Conservation (phyloP, 2,329 filamentous ascomycete genomes). For the Trichoderma brevicompactum region DNA sequence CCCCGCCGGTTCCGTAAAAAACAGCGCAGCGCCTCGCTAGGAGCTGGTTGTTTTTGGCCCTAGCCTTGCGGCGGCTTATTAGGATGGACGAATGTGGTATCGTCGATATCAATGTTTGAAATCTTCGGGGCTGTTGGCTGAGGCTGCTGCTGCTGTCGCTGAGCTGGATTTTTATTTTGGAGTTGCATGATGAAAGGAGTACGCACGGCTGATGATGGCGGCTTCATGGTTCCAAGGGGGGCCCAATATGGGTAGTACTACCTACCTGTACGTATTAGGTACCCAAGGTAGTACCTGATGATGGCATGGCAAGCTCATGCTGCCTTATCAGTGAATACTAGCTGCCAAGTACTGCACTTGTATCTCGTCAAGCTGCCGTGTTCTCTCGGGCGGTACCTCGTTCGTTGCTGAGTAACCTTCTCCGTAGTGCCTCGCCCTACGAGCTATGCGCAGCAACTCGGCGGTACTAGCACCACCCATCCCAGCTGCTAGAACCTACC, state of each 20-base stretch:
- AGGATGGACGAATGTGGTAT: background rate
- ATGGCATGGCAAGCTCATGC: too few species aligned
- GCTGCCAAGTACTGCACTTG: background rate
- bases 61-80: conserved; percentile 19
- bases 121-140: background rate
- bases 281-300: too few species aligned
- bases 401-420: background rate
- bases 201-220: too few species aligned
- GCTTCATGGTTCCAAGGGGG: background rate
- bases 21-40: conserved; percentile 10
- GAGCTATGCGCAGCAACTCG: background rate
- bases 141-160: background rate
- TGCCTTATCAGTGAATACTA: too few species aligned
- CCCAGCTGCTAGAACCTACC: background rate
- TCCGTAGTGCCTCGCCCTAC: background rate
- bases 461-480: conserved; percentile 9
- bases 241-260: too few species aligned
- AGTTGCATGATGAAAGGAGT: background rate
- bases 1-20: conserved; percentile 30
- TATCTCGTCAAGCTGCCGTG: background rate
- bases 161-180: background rate
- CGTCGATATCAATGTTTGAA: conserved; percentile 7
- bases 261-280: too few species aligned
- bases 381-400: background rate
- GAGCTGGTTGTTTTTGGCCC: background rate